phyloP scores from a whole-genome alignment of 345 rosid genomes.

The Aurinia saxatilis region DNA sequence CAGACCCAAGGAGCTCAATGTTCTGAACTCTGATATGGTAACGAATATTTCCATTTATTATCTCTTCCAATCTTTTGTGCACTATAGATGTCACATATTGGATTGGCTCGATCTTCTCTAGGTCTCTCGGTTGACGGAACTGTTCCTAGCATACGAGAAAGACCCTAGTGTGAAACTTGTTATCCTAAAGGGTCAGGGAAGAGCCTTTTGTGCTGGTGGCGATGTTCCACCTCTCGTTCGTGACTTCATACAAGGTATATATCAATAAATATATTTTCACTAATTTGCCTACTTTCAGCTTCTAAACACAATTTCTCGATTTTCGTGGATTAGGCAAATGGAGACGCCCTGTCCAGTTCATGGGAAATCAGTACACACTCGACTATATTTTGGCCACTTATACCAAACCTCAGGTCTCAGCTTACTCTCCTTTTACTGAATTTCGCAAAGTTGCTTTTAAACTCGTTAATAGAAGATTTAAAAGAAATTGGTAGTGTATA shows the following conservation, averaged over 20 bases:
- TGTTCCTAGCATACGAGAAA: conserved; percentile 50
- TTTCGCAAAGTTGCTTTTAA: too few species aligned
- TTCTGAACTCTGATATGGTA: conserved; percentile 55
- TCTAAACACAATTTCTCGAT: neutral
- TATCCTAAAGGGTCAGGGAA: conserved; percentile 76
- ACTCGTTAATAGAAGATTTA: too few species aligned
- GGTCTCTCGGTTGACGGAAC: conserved; percentile 50
- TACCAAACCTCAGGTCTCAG: conserved; percentile 59
- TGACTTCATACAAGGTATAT: conserved; percentile 30
- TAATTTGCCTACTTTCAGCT: too few species aligned
- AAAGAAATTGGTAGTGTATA: too few species aligned
- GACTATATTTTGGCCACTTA: conserved; percentile 67
- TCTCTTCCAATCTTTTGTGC: neutral
- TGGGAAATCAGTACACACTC: conserved; percentile 39
- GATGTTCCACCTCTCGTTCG: conserved; percentile 58
- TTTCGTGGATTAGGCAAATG: conserved; percentile 41
- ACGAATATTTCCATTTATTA: neutral
- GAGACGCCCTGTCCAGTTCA: conserved; percentile 48
- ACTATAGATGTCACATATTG: neutral
- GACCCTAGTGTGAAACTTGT: conserved; percentile 56
- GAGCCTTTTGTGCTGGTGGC: conserved; percentile 81
- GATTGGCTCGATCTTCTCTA: conserved; percentile 12
- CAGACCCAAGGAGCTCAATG: conserved; percentile 71
- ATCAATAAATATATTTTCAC: too few species aligned
- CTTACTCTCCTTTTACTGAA: neutral